Evolutionary conservation across 805 yeast genomes (phyloP).

Genomic region (Wickerhamomyces hampshirensis): DNA sequence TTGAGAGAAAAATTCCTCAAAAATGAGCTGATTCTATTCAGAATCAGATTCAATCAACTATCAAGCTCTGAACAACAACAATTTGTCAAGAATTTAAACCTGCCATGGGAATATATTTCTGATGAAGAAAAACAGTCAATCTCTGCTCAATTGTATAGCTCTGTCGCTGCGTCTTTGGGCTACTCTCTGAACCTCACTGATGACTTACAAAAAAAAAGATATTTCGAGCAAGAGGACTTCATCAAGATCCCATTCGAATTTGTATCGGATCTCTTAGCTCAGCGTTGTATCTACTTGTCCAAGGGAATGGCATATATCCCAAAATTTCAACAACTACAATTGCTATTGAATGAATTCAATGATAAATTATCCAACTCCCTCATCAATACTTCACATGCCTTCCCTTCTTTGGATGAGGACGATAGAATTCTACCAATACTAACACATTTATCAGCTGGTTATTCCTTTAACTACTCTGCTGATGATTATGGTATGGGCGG

Average conservation of each 20-base stretch:
- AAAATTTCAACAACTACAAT: conserved; percentile 66
- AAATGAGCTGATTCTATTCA: conserved; percentile 72
- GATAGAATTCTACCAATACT: conserved; percentile 83
- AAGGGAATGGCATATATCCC: conserved; percentile 84
- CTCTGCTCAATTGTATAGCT: conserved; percentile 46
- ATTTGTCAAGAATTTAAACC: conserved; percentile 60
- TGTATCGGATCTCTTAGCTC: conserved; percentile 70
- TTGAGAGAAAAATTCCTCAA: conserved; percentile 72
- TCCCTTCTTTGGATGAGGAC: conserved; percentile 87
- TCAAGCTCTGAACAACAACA: conserved; percentile 62
- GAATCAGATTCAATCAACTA: conserved; percentile 61
- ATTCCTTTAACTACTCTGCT: conserved; percentile 37
- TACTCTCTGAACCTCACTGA: conserved; percentile 36
- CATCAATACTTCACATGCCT: conserved; percentile 63
- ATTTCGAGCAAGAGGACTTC: conserved; percentile 56
- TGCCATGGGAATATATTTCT: conserved; percentile 68
- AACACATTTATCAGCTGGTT: conserved; percentile 71
- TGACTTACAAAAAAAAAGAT: conserved; percentile 39
- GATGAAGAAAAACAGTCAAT: conserved; percentile 54
- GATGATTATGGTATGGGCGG: conserved; percentile 14
- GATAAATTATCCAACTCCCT: conserved; percentile 44
- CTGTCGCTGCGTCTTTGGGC: conserved; percentile 40
- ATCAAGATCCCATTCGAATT: conserved; percentile 86
- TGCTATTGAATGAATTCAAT: conserved; percentile 65
- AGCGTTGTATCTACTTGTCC: conserved; percentile 62